Base-by-base conservation (phyloP, 2,329 filamentous ascomycete genomes). In the Hymenotorrendiella dingleyae region DNA sequence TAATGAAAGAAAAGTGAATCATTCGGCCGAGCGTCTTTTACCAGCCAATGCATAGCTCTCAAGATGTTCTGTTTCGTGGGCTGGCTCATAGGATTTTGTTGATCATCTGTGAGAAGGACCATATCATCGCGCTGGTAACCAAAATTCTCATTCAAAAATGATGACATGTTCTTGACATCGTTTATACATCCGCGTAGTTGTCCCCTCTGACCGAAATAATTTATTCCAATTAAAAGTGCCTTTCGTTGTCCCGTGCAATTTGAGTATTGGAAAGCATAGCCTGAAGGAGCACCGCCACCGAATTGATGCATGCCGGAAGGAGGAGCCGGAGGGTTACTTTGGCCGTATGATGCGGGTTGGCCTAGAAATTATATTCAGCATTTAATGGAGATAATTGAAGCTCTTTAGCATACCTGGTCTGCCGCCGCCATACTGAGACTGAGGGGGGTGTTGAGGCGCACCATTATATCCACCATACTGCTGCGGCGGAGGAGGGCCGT, bases 1-100 rank as follows among this genome's bases (percentile, higher is more conserved):
- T 95, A 96, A 66, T 97, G 91, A 69, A 96, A 95, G 68, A 97
- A 96, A 5, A 97, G 74, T 6, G 90, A 94, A 63, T 97, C 91
- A 62, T 96, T 94, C 0, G 89, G 86, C 46, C 78, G 77, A 2
- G 90, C 90, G 58, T 94, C 90, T 67, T 94, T 94, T 43, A 96
- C 88, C 12, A 97, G 70, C 91, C 91, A 97, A 62, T 95, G 88
- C 91, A 96, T 96, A n/a, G 91, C 91, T 41, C 91, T 78, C 26
- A 96, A 66, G 41, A 97, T 94, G 61, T 97, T 97, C 53, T 87
- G 84, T 65, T 95, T 95, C 4, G 88, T 95, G 11, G 91, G 91
- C 67, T 95, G 88, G 65, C 87, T 94, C 86, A 95, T 94, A 17
- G 87, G 86, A 57, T 95, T 94, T 62, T 94, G 88, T 68, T 95